Conservation (phyloP, 1,139 yeast species). For the Yueomyces sp. region DNA sequence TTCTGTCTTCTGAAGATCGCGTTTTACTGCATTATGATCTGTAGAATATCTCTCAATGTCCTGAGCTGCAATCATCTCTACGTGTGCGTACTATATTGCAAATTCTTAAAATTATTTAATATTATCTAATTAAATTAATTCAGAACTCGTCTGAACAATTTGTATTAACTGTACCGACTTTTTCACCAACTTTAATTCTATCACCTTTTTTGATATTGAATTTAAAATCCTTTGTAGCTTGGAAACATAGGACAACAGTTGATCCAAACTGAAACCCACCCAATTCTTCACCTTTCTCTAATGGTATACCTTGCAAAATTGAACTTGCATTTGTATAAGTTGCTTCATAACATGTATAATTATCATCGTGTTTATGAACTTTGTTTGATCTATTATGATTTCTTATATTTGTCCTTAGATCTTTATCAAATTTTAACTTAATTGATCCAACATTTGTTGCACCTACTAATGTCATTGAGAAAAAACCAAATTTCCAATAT, state of each 20-base stretch:
- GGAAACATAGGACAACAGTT: constrained; percentile 84
- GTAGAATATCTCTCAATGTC: too few relatives aligned
- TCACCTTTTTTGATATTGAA: constrained; percentile 62
- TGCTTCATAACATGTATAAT: constrained; percentile 86
- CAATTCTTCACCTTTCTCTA: constrained; percentile 79
- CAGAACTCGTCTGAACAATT: too few relatives aligned
- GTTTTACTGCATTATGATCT: too few relatives aligned
- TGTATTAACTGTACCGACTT: constrained; percentile 35
- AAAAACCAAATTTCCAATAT: constrained; percentile 93
- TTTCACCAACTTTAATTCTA: constrained; percentile 68
- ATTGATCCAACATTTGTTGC: constrained; percentile 98
- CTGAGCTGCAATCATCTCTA: too few relatives aligned
- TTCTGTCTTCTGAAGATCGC: too few relatives aligned
- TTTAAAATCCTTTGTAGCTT: constrained; percentile 69
- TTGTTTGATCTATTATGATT: constrained; percentile 2
- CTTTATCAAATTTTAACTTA: constrained; percentile 82
- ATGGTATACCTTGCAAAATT: constrained; percentile 68
- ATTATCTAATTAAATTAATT: too few relatives aligned
- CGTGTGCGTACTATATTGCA: too few relatives aligned
- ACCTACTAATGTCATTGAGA: constrained; percentile 98
- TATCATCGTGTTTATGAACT: constrained; percentile 26
- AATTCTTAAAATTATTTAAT: too few relatives aligned
- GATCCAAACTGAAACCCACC: constrained; percentile 92
- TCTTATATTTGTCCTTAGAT: constrained; percentile 61
- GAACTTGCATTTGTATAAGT: constrained; percentile 79